Evolutionary conservation across 495 filamentous ascomycete genomes (phyloP).

Genomic region (Penicillium taxi): DNA sequence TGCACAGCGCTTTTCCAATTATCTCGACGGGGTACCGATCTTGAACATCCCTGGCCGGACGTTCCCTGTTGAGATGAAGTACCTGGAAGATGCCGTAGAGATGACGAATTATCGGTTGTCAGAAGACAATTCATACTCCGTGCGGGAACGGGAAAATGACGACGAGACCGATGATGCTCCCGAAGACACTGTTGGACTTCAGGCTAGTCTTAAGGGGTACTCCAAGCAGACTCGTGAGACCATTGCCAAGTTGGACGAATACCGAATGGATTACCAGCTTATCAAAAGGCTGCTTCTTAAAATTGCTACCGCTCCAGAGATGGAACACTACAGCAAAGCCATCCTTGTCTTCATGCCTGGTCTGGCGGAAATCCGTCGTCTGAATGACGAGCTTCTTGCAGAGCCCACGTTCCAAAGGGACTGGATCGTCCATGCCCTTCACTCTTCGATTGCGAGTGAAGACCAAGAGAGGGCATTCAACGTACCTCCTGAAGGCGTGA

Average conservation of each 20-base stretch:
- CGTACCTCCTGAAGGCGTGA: slow-evolving; percentile 66
- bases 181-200: slow-evolving; percentile 30
- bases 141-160: slow-evolving; percentile 39
- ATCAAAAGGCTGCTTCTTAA: slow-evolving; percentile 63
- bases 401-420: slow-evolving; percentile 57
- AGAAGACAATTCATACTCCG: slow-evolving; percentile 35
- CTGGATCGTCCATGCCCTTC: slow-evolving; percentile 81
- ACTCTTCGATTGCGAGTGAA: slow-evolving; percentile 92
- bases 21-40: slow-evolving; percentile 75
- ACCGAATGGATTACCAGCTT: slow-evolving; percentile 76
- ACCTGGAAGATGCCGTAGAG: slow-evolving; percentile 86
- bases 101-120: slow-evolving; percentile 62
- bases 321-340: slow-evolving; percentile 71
- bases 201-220: slow-evolving; percentile 55
- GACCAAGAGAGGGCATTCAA: slow-evolving; percentile 90
- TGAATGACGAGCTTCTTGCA: slow-evolving; percentile 72
- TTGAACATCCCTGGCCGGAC: slow-evolving; percentile 86
- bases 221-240: slow-evolving; percentile 64
- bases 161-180: slow-evolving; percentile 39
- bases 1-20: slow-evolving; percentile 80
- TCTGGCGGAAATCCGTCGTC: slow-evolving; percentile 80
- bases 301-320: slow-evolving; percentile 59
- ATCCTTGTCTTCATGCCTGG: slow-evolving; percentile 92
- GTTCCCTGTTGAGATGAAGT: slow-evolving; percentile 81
- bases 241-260: slow-evolving; percentile 71